Percentiles rank a stretch among this genome's conserved stretches.
These are phyloP conservation scores for Suillus discolor DNA, from an alignment of 768 basidiomycete species.

Conservation along the genomic window DNA sequence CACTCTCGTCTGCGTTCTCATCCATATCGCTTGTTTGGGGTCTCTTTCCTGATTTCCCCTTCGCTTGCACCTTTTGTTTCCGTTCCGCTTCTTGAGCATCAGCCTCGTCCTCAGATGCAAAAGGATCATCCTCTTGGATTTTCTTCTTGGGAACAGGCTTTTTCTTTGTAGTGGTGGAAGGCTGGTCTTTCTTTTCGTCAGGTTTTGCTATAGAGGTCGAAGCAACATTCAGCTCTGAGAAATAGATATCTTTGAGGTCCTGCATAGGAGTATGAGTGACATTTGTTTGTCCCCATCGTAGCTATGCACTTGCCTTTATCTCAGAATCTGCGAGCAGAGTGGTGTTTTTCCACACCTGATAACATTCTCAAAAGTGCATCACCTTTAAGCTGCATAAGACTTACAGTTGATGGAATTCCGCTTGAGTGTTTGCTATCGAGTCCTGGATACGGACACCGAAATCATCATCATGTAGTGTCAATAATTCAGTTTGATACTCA, in stretches of 20 bases:
- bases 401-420: constrained; percentile 69
- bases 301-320: constrained; percentile 51
- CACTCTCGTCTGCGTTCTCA: not conserved
- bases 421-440: constrained; percentile 79
- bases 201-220: constrained; percentile 22
- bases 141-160: constrained; percentile 54
- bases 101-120: constrained; percentile 54
- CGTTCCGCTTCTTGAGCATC: constrained; percentile 9
- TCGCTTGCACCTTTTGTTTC: constrained; percentile 3
- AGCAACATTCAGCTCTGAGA: constrained; percentile 43
- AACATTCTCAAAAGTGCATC: constrained; percentile 6
- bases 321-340: constrained; percentile 60
- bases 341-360: constrained; percentile 69
- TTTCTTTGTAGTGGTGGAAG: constrained; percentile 28
- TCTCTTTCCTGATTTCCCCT: not conserved
- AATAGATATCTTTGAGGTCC: constrained; percentile 67
- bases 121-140: constrained; percentile 48
- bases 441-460: constrained; percentile 38
- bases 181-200: constrained; percentile 22
- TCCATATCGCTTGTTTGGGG: not conserved
- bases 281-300: not conserved
- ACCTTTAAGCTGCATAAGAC: constrained; percentile 19
- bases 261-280: constrained; percentile 25
- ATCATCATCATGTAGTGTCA: not conserved
- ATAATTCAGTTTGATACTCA: constrained; percentile 23